Base-by-base conservation (phyloP, 2,329 filamentous ascomycete genomes). In the Paecilomyces sp. region DNA sequence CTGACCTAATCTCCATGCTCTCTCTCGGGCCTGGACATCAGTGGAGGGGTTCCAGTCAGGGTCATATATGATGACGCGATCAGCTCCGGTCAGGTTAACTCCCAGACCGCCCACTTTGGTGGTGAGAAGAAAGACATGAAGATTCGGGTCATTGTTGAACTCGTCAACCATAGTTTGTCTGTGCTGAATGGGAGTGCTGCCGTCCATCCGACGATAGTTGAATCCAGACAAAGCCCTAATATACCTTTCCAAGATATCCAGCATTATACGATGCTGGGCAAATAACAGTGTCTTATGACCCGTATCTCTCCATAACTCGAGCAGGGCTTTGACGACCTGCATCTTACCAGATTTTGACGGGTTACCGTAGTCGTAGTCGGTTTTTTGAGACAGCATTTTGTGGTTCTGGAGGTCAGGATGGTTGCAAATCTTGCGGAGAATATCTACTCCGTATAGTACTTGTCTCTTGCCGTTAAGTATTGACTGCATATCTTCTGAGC, bases 31-130 rank as follows among this genome's bases (percentile, higher is more conserved):
- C 76, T 99, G 94, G 28, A 97, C 82, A 70, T 99, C 94, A 0
- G 93, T 97, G 0, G 93, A 97, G 1, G 93, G 94, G 68, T 97
- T 97, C 94, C 94, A 99, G 71, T 99, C 94, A 0, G 94, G 95
- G 69, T 99, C 95, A 70, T 94, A 99, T 58, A 99, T 97, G 70
- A 99, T 96, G 64, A 99, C 93, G 34, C 94, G 87, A 71, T 96
- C 91, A 4, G 94, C 94, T 7, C 94, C 94, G 0, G 94, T 99
- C 24, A 99, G 79, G 66, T 99, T 99, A 54, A 96, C 89, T 5
- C 94, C 94, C 13, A 99, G 80, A 0, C 94, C 94, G 54, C 94
- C 94, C 18, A 97, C 95, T 71, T 95, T 95, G 0, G 95, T 99
- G 0, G 94, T 97, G 58, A 99, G 83, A 1, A 99, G 80, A 69